Percentiles rank a stretch among this genome's conserved stretches.
These are phyloP conservation scores for Penicillium ochrochloron DNA, from an alignment of 495 filamentous ascomycete genomes.

Conservation along the genomic window DNA sequence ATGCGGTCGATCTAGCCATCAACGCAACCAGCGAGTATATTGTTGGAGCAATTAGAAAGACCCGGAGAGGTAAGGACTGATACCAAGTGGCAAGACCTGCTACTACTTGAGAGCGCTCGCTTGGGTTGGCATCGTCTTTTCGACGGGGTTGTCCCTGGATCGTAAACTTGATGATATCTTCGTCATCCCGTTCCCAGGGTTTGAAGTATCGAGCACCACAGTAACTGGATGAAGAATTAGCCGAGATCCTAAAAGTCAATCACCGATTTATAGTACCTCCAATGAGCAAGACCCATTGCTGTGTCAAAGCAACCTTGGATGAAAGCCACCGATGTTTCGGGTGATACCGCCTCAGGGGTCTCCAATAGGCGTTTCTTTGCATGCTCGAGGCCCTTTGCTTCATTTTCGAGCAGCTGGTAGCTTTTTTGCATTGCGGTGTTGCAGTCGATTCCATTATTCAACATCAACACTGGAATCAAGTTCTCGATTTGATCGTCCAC, in stretches of 20 bases:
- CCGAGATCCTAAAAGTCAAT: not conserved
- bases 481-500: slow-evolving; percentile 1
- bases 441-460: not conserved
- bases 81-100: not conserved
- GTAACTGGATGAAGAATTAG: not conserved
- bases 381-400: not conserved
- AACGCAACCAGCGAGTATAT: not conserved
- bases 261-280: not conserved
- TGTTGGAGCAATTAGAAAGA: not conserved
- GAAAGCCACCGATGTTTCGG: not conserved
- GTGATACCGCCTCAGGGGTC: not conserved
- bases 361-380: not conserved
- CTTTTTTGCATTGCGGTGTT: slow-evolving; percentile 5
- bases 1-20: not conserved
- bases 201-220: slow-evolving; percentile 6
- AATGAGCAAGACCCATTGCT: slow-evolving; percentile 5
- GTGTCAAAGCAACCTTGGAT: slow-evolving; percentile 1
- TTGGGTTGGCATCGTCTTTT: not conserved
- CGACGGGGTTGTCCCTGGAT: not conserved
- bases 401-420: not conserved
- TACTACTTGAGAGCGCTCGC: not conserved
- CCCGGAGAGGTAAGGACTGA: not conserved
- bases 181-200: not conserved
- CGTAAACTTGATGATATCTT: not conserved
- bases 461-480: not conserved